Base-by-base conservation (phyloP, 495 filamentous ascomycete species). In the Aspergillus heteromorphus region DNA sequence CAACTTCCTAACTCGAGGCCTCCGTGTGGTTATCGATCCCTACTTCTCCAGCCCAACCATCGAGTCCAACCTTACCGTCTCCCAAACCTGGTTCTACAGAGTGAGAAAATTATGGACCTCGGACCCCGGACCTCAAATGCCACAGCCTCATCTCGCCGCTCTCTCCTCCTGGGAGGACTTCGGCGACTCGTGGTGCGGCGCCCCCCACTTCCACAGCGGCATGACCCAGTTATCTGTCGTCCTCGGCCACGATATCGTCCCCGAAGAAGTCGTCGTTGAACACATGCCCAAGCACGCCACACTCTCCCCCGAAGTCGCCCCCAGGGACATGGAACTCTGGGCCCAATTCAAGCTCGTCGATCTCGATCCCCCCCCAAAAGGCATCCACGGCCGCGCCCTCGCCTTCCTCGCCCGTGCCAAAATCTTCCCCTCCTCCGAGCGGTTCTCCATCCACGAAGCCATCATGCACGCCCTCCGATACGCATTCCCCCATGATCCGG, bases 161-260 rank as follows among this genome's bases (percentile, higher is more conserved):
- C 59, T 78, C 14, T 45, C 51, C 3, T 51, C 67, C 0, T 79
- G 77, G 77, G 56, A 72, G 11, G 77, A 78, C 20, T 52, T 65
- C 6, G 73, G 71, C n/a, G 77, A 80, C 27, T 73, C 74, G 54
- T 80, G 74, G 75, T 81, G 77, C 55, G 69, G 61, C 30, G 63
- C 63, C 21, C 66, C 67, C 16, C 64, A 65, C 8, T 41, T 66
- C 3, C 4, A 27, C 23, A 27, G 4, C 18, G 74, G 73, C 5
- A 66, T 69, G 40, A 50, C 73, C 6, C 78, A 81, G 51, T 58
- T 81, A 5, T 51, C 64, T 9, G 60, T 78, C 4, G 29, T 58
- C 0, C 63, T 79, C 0, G 59, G 66, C 6, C 67, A 61, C 11
- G 53, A 54, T 0, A 76, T 79, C 19, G 65, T 76, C 4, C 74